Base-by-base conservation (phyloP, 2,329 filamentous ascomycete species). In the Penicillium sp. region DNA sequence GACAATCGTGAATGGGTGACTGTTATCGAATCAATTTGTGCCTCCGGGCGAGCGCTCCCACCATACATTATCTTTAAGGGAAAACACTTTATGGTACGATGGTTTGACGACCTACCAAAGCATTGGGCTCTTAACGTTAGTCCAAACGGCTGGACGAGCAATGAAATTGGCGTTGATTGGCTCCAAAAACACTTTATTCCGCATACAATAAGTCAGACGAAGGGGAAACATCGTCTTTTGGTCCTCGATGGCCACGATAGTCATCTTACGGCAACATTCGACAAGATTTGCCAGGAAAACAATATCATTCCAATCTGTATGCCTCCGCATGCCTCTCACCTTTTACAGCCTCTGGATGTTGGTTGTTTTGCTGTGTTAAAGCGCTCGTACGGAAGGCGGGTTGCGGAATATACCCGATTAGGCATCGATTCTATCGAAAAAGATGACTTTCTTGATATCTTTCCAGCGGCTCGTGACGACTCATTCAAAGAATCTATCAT, bases 21-120 rank as follows among this genome's bases (percentile, higher is more conserved):
- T 2, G 43, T 46, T 46, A 38, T 58, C 27, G 21, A 62, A 44
- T 43, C 55, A 65, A 59, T 54, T 24, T 24, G 24, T 6, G 24
- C 24, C 24, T 24, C 24, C 24, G 24, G 24, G 24, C 40, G 43
- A 31, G 49, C 38, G 5, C 45, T 61, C 29, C 59, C 47, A 38
- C 53, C 21, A 27, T 58, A 39, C 5, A 39, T 63, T n/a, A 59
- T 61, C 11, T 50, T 61, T 18, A 63, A 59, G 18, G 53, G 32
- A 3, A 58, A 58, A 32, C 11, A 43, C 10, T 27, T 48, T 43
- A 55, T 49, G n/a, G 9, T 40, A 36, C n/a, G 43, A 45, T 45
- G 3, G 31, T 38, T 36, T 9, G 31, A 32, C 11, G 31, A 32
- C 44, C 44, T 47, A 2, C 31, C 31, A 36, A 64, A 46, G 10